These are phyloP conservation scores for Alternaria postmessia DNA, from an alignment of 2,329 filamentous ascomycete genomes.

Conservation along the genomic window DNA sequence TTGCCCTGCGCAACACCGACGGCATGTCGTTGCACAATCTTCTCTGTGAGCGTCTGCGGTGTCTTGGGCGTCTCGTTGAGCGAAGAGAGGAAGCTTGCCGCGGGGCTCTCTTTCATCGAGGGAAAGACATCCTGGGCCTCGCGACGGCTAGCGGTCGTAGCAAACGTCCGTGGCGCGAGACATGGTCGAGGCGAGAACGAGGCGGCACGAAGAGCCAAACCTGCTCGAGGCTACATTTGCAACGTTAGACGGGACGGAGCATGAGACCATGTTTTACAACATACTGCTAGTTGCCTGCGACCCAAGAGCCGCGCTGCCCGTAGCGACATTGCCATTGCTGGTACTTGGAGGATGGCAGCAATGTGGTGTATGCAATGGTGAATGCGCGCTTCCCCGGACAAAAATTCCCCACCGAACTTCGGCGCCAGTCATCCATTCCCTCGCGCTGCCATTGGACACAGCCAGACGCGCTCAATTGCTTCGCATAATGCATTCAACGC, in stretches of 20 bases:
- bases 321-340: conserved; percentile 50
- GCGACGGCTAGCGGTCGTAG: conserved; percentile 29
- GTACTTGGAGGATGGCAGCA: conserved; percentile 13
- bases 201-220: conserved; percentile 37
- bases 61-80: conserved; percentile 60
- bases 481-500: conserved; percentile 28
- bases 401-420: conserved; percentile 32
- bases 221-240: conserved; percentile 32
- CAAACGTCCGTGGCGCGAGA: conserved; percentile 38
- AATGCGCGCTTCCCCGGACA: conserved; percentile 23
- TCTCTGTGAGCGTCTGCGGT: conserved; percentile 87
- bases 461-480: conserved; percentile 28
- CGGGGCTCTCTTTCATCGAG: conserved; percentile 67
- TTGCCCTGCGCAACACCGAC: conserved; percentile 80
- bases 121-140: conserved; percentile 61
- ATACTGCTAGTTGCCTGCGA: conserved; percentile 41
- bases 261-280: conserved; percentile 3
- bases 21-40: conserved; percentile 85
- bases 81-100: conserved; percentile 76
- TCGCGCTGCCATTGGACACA: conserved; percentile 35
- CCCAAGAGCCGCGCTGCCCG: conserved; percentile 45
- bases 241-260: conserved; percentile 22
- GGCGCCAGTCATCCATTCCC: conserved; percentile 2
- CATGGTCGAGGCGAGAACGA: conserved; percentile 34
- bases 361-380: conserved; percentile 29